Conservation (phyloP, 2,329 filamentous ascomycete species). For the Dothideomycetes sp. region DNA sequence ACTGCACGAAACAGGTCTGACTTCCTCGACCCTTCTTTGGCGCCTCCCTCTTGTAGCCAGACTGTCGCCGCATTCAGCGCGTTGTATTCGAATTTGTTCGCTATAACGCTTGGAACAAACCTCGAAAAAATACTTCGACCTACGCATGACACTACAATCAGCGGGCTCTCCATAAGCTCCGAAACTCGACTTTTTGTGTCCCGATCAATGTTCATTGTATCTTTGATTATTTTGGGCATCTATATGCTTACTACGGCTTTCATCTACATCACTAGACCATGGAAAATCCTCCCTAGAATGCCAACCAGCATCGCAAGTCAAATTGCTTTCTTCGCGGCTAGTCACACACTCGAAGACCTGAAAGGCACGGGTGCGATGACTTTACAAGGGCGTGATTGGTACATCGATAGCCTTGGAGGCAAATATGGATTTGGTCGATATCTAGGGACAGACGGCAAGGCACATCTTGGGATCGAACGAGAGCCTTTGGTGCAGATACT, state of each 20-base stretch:
- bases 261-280: slow-evolving; percentile 33
- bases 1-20: slow-evolving; percentile 17
- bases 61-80: slow-evolving; percentile 15
- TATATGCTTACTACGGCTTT: slow-evolving; percentile 33
- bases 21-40: slow-evolving; percentile 24
- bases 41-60: slow-evolving; percentile 22
- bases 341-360: slow-evolving; percentile 30
- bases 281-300: slow-evolving; percentile 37
- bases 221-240: slow-evolving; percentile 30
- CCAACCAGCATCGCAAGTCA: slow-evolving; percentile 40
- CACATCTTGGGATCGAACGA: slow-evolving; percentile 42
- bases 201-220: slow-evolving; percentile 33
- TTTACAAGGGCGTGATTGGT: slow-evolving; percentile 11
- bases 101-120: slow-evolving; percentile 34
- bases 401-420: slow-evolving; percentile 13
- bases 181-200: slow-evolving; percentile 41
- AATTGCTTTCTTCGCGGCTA: slow-evolving; percentile 38
- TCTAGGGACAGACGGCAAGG: slow-evolving; percentile 34
- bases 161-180: slow-evolving; percentile 10
- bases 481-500: slow-evolving; percentile 24
- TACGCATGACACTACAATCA: neutral
- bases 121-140: slow-evolving; percentile 25
- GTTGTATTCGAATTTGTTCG: slow-evolving; percentile 29
- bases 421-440: slow-evolving; percentile 41
- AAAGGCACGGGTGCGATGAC: slow-evolving; percentile 13